These are phyloP conservation scores for Plasmodium relictum DNA, from an alignment of 169 alveolate species.

Conservation along the genomic window DNA sequence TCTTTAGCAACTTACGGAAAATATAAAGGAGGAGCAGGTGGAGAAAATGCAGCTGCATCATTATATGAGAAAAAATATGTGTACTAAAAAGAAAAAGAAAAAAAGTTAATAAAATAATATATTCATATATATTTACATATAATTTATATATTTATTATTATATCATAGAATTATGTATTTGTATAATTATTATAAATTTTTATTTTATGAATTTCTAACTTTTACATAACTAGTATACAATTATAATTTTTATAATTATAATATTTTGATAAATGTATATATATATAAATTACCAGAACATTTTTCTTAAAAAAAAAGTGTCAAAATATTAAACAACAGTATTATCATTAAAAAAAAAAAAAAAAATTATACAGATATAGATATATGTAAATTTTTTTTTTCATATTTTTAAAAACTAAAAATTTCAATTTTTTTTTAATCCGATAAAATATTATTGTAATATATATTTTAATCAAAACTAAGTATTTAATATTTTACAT, in stretches of 20 bases:
- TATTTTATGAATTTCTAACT: too few species aligned
- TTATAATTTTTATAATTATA: neutral
- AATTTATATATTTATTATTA: neutral
- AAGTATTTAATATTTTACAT: too few species aligned
- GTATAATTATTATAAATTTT: neutral
- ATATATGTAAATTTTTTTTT: neutral
- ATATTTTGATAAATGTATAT: neutral
- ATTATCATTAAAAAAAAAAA: neutral
- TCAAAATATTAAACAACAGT: neutral
- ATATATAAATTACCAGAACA: neutral
- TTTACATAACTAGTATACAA: neutral
- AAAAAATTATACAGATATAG: conserved; percentile 1
- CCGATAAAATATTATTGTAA: neutral
- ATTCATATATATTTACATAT: neutral
- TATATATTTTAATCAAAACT: neutral
- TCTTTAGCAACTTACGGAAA: conserved; percentile 92
- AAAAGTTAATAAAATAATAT: neutral
- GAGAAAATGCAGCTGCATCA: conserved; percentile 81
- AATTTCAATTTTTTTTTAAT: neutral
- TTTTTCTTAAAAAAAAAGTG: neutral
- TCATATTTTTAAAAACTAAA: neutral
- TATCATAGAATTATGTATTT: neutral
- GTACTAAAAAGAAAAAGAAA: conserved; percentile 47
- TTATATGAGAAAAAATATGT: conserved; percentile 85
- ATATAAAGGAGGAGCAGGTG: conserved; percentile 84